Conservation (phyloP, 345 rosid genomes). For the Clarkia xantiana region DNA sequence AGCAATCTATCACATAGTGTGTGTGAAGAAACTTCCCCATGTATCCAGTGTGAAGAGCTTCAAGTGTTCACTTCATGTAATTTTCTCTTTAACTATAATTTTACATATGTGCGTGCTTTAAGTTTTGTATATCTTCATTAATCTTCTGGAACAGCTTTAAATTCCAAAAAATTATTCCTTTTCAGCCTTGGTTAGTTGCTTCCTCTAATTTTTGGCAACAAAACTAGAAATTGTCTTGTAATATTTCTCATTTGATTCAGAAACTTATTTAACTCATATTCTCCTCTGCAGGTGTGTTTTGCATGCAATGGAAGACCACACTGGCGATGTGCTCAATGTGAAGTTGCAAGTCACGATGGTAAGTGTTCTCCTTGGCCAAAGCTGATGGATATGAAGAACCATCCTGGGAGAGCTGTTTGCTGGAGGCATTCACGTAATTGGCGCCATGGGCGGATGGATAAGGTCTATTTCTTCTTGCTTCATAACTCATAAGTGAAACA, state of each 20-base stretch:
- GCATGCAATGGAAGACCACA: constrained; percentile 49
- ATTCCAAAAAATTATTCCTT: too few species aligned
- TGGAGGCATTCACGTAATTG: constrained; percentile 85
- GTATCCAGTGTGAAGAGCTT: constrained; percentile 33
- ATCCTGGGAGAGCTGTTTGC: constrained; percentile 57
- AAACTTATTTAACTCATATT: neutral
- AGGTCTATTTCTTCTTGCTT: constrained; percentile 68
- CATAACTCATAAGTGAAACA: constrained; percentile 8
- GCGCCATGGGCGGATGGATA: constrained; percentile 28
- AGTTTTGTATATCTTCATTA: too few species aligned
- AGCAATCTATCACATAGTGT: constrained; percentile 44
- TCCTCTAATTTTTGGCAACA: too few species aligned
- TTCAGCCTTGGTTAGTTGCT: too few species aligned
- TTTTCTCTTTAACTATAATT: neutral
- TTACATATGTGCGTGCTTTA: too few species aligned
- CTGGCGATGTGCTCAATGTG: constrained; percentile 60
- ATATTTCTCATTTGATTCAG: too few species aligned
- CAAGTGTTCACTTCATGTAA: constrained; percentile 88
- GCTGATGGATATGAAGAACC: constrained; percentile 40
- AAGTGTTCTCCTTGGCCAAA: constrained; percentile 74
- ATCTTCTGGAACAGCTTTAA: too few species aligned
- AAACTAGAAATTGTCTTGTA: too few species aligned
- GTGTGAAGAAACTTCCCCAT: constrained; percentile 33
- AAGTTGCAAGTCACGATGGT: constrained; percentile 51
- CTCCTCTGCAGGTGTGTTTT: constrained; percentile 50